Conservation (phyloP, 1,284 basidiomycete genomes). For the Sporisorium reilianum region DNA sequence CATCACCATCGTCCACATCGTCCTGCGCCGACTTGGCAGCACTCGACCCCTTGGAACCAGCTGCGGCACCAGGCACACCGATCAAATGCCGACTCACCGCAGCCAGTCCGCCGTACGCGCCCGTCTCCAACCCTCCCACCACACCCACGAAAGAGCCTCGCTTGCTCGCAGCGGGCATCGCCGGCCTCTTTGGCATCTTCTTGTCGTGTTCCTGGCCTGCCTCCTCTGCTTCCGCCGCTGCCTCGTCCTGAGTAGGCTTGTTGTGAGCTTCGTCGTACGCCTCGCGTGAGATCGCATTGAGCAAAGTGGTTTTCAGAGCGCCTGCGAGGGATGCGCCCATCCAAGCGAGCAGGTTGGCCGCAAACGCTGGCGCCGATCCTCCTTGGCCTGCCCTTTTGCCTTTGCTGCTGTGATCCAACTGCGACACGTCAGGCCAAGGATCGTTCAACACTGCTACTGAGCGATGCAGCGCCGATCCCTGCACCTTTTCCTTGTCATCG, state of each 20-base stretch:
- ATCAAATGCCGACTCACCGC: slow-evolving; percentile 54
- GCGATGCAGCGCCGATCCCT: slow-evolving; percentile 6
- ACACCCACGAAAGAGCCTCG: slow-evolving; percentile 57
- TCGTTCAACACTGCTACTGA: slow-evolving; percentile 41
- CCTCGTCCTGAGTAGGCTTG: slow-evolving; percentile 16
- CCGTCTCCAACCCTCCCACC: slow-evolving; percentile 57
- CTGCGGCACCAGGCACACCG: slow-evolving; percentile 17
- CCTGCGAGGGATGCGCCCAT: slow-evolving; percentile 93
- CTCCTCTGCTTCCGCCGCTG: neutral
- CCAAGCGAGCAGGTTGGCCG: slow-evolving; percentile 84
- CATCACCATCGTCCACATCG: neutral
- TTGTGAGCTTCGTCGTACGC: slow-evolving; percentile 36
- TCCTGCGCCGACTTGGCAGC: neutral
- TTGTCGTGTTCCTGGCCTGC: slow-evolving; percentile 10
- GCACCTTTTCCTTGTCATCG: neutral
- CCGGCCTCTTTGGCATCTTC: slow-evolving; percentile 11
- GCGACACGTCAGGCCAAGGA: slow-evolving; percentile 31
- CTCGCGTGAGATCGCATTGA: slow-evolving; percentile 45
- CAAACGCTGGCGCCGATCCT: slow-evolving; percentile 87
- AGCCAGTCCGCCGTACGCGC: slow-evolving; percentile 53
- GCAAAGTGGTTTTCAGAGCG: slow-evolving; percentile 64
- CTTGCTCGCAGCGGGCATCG: slow-evolving; percentile 32
- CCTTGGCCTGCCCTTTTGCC: slow-evolving; percentile 9
- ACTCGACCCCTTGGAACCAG: neutral
- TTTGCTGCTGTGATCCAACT: neutral